Evolutionary conservation across 768 basidiomycete genomes (phyloP).

Genomic region (Pleurotus tuoliensis): DNA sequence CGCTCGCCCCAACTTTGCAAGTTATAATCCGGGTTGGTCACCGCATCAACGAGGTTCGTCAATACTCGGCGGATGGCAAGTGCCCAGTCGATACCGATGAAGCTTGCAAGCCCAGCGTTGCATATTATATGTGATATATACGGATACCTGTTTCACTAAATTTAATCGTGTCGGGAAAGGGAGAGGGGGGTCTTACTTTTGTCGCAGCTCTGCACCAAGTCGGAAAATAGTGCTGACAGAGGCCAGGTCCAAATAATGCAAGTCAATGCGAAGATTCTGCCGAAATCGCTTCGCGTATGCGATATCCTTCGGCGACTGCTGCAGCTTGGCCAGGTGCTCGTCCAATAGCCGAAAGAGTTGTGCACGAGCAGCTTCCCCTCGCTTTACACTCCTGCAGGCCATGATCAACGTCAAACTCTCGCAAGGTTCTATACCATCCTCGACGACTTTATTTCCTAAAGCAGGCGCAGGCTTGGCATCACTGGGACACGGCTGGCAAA

Average conservation of each 20-base stretch:
- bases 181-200: constrained; percentile 34
- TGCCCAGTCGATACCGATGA: constrained; percentile 49
- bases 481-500: constrained; percentile 46
- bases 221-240: constrained; percentile 54
- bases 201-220: constrained; percentile 52
- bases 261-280: constrained; percentile 54
- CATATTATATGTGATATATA: constrained; percentile 79
- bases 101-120: constrained; percentile 74
- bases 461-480: constrained; percentile 40
- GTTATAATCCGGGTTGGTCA: constrained; percentile 56
- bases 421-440: constrained; percentile 26
- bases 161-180: constrained; percentile 5
- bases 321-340: constrained; percentile 39
- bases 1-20: constrained; percentile 54
- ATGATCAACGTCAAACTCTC: constrained; percentile 70
- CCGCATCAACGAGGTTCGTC: constrained; percentile 42
- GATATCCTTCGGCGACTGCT: constrained; percentile 33
- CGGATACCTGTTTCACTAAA: constrained; percentile 48
- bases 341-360: constrained; percentile 55
- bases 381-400: constrained; percentile 68
- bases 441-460: not conserved
- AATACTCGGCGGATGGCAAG: constrained; percentile 22
- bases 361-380: constrained; percentile 59
- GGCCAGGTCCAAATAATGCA: constrained; percentile 63
- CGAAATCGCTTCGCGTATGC: constrained; percentile 57